A percentile compares a stretch with the other conserved stretches of the same genome.
These are phyloP conservation scores for Hyphopichia wangnamkhiaoensis DNA, from an alignment of 1,139 yeast genomes.

Conservation along the genomic window DNA sequence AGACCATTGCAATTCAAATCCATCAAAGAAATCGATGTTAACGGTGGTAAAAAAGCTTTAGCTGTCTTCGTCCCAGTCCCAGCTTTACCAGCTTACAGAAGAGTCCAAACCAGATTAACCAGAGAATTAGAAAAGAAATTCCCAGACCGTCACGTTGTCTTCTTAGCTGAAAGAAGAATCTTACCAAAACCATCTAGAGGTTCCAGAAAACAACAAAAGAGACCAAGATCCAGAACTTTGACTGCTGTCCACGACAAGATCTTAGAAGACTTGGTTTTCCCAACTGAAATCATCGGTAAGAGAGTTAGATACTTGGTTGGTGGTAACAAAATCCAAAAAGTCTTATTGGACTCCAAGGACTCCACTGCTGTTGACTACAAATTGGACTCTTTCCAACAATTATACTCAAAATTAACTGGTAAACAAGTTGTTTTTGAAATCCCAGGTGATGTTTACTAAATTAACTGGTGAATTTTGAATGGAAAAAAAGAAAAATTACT, in stretches of 20 bases:
- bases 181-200: conserved; percentile 95
- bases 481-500: background rate
- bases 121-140: conserved; percentile 99
- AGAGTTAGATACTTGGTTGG: conserved; percentile 99
- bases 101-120: conserved; percentile 95
- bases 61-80: conserved; percentile 99
- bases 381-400: conserved; percentile 99
- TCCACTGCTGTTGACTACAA: conserved; percentile 97
- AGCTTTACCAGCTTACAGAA: conserved; percentile 90
- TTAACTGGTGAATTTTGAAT: conserved; percentile 4
- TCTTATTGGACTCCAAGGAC: conserved; percentile 97
- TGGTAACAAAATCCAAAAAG: conserved; percentile 98
- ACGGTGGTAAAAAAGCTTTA: conserved; percentile 98
- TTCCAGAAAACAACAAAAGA: conserved; percentile 94
- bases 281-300: conserved; percentile 99
- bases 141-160: conserved; percentile 99
- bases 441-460: conserved; percentile 63
- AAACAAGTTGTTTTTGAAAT: conserved; percentile 99
- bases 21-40: conserved; percentile 95
- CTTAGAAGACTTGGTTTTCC: conserved; percentile 99
- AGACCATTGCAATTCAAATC: conserved; percentile 99
- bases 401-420: conserved; percentile 98
- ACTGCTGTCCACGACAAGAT: conserved; percentile 98
- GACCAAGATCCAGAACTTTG: conserved; percentile 99
- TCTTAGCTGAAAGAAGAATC: conserved; percentile 99